A percentile compares a stretch with the other conserved stretches of the same genome.
phyloP scores from a whole-genome alignment of 2,329 filamentous ascomycete genomes.

The Aphanocladium album region DNA sequence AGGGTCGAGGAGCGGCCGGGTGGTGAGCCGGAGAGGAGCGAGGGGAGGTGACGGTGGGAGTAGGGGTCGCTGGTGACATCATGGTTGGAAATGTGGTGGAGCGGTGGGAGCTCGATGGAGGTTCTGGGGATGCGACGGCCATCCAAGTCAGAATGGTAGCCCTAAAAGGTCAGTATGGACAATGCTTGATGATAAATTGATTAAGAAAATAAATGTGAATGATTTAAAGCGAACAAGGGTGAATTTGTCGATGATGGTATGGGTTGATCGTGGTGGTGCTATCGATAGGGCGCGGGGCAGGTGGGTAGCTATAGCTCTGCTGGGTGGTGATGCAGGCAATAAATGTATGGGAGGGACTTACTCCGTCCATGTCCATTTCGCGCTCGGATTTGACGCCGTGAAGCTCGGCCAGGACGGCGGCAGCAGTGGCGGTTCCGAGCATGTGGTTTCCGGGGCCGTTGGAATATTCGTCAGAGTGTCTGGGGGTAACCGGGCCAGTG shows the following conservation, averaged over 20 bases:
- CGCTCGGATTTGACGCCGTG: slow-evolving; percentile 68
- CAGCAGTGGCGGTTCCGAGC: slow-evolving; percentile 64
- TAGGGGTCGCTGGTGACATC: slow-evolving; percentile 72
- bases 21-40: slow-evolving; percentile 74
- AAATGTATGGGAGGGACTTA: slow-evolving; percentile 40
- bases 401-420: slow-evolving; percentile 81
- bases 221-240: background rate
- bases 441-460: slow-evolving; percentile 34
- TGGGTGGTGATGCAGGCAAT: background rate
- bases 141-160: slow-evolving; percentile 68
- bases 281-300: slow-evolving; percentile 25
- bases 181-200: background rate
- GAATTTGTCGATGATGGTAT: background rate
- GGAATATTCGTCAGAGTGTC: slow-evolving; percentile 64
- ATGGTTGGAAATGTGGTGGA: slow-evolving; percentile 48
- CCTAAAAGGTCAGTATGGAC: slow-evolving; percentile 32
- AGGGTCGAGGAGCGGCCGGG: slow-evolving; percentile 83
- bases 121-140: slow-evolving; percentile 58
- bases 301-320: slow-evolving; percentile 6
- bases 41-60: slow-evolving; percentile 65
- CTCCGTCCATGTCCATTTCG: slow-evolving; percentile 74
- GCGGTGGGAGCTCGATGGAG: slow-evolving; percentile 68
- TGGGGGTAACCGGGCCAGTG: slow-evolving; percentile 63
- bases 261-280: slow-evolving; percentile 11
- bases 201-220: background rate